phyloP scores from a whole-genome alignment of 2,329 filamentous ascomycete genomes.

The Curvularia spicifera region DNA sequence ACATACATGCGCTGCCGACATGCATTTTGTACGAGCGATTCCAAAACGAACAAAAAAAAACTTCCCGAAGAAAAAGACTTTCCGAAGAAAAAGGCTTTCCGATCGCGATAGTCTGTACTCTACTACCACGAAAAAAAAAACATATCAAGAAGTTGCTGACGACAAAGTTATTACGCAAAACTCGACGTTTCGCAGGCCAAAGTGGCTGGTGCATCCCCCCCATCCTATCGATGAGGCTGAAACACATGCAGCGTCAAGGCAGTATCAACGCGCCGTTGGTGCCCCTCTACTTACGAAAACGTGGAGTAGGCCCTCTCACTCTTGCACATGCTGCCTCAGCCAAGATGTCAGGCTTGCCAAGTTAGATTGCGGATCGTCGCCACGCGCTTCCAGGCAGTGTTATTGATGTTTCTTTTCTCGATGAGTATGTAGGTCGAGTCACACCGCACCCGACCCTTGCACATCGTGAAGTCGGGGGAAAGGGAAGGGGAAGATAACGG shows the following conservation, averaged over 20 bases:
- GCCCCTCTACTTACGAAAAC: conserved; percentile 9
- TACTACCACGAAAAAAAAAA: neutral
- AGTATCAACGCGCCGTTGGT: conserved; percentile 10
- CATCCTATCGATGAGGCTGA: conserved; percentile 10
- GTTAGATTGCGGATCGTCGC: neutral
- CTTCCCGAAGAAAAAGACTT: neutral
- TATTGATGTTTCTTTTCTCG: neutral
- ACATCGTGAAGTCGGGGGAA: neutral
- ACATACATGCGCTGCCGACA: neutral
- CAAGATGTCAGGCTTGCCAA: conserved; percentile 9
- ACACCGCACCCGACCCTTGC: neutral
- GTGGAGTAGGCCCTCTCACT: conserved; percentile 17
- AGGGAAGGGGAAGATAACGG: neutral
- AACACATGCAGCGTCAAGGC: conserved; percentile 14
- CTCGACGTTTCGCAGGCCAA: neutral
- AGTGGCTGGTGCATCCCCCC: neutral
- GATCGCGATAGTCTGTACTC: neutral
- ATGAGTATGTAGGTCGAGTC: neutral
- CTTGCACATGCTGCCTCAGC: conserved; percentile 30
- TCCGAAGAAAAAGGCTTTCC: neutral
- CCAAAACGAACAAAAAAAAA: neutral
- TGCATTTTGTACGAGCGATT: neutral
- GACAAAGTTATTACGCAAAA: neutral
- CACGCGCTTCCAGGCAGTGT: neutral
- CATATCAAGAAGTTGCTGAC: neutral